phyloP scores from a whole-genome alignment of 345 rosid genomes.

The Iberis pinnata region DNA sequence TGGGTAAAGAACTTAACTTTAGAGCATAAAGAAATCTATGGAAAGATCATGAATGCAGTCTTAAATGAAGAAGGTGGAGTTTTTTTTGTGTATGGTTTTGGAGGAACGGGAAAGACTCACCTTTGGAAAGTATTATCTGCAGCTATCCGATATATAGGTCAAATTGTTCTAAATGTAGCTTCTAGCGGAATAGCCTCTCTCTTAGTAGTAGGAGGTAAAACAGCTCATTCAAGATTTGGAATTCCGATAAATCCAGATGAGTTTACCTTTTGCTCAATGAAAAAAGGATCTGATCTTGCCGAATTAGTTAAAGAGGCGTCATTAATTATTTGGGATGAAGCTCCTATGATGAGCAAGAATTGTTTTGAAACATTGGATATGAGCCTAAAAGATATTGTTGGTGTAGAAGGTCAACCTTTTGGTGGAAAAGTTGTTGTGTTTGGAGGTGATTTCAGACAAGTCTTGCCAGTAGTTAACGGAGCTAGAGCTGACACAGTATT shows the following conservation, averaged over 20 bases:
- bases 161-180: background rate
- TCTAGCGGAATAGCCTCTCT: background rate
- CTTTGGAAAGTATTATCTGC: background rate
- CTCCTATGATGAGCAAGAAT: background rate
- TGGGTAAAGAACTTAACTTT: no score
- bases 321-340: background rate
- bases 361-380: no score
- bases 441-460: no score
- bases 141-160: background rate
- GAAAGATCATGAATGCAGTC: background rate
- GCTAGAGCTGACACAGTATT: no score
- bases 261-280: background rate
- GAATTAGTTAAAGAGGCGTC: background rate
- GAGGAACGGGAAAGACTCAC: background rate
- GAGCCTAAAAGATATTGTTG: no score
- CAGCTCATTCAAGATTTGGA: background rate
- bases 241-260: background rate
- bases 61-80: rapidly evolving
- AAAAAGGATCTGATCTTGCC: background rate
- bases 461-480: no score
- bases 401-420: no score
- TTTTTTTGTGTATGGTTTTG: background rate
- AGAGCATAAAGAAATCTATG: background rate
- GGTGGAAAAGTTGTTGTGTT: no score
- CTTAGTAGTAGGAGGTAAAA: background rate